phyloP scores from a whole-genome alignment of 1,139 yeast genomes.

The Starmera stellimalicola region DNA sequence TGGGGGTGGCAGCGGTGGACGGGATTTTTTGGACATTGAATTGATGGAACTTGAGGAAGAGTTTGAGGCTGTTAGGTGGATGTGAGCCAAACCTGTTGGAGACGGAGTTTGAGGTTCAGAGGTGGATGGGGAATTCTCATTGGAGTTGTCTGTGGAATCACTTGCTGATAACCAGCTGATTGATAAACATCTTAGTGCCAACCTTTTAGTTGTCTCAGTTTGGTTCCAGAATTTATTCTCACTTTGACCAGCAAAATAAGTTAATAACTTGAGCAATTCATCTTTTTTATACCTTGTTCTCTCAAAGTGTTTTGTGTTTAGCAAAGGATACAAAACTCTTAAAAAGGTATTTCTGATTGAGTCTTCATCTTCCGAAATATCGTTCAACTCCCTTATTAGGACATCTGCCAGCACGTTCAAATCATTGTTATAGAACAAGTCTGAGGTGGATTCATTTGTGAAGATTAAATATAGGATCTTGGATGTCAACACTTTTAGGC shows the following conservation, averaged over 20 bases:
- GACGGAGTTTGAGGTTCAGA: conserved; percentile 10
- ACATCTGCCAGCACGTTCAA: conserved; percentile 81
- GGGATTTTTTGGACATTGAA: conserved; percentile 21
- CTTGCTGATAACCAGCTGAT: conserved; percentile 44
- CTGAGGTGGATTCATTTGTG: conserved; percentile 55
- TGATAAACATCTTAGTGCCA: conserved; percentile 54
- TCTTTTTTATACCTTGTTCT: conserved; percentile 46
- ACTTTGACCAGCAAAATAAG: conserved; percentile 31
- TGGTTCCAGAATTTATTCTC: conserved; percentile 19
- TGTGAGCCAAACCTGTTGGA: conserved; percentile 5
- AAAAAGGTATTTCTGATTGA: conserved; percentile 65
- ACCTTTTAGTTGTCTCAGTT: conserved; percentile 38
- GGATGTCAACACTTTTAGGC: conserved; percentile 68
- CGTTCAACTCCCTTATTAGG: conserved; percentile 66
- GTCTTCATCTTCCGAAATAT: conserved; percentile 53
- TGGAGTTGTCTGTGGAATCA: conserved; percentile 3
- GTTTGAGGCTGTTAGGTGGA: conserved; percentile 11
- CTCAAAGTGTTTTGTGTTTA: conserved; percentile 57
- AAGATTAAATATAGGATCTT: conserved; percentile 70
- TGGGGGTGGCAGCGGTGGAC: conserved; percentile 25
- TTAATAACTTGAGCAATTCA: conserved; percentile 43
- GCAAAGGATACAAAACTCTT: conserved; percentile 64
- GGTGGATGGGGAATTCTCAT: neutral
- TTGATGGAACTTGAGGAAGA: conserved; percentile 22
- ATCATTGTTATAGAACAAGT: conserved; percentile 71